A percentile compares a stretch with the other conserved stretches of the same genome.
These are phyloP conservation scores for Syncephalastrum sp. DNA, from an alignment of 371 early-diverging fungal genomes.

Conservation along the genomic window DNA sequence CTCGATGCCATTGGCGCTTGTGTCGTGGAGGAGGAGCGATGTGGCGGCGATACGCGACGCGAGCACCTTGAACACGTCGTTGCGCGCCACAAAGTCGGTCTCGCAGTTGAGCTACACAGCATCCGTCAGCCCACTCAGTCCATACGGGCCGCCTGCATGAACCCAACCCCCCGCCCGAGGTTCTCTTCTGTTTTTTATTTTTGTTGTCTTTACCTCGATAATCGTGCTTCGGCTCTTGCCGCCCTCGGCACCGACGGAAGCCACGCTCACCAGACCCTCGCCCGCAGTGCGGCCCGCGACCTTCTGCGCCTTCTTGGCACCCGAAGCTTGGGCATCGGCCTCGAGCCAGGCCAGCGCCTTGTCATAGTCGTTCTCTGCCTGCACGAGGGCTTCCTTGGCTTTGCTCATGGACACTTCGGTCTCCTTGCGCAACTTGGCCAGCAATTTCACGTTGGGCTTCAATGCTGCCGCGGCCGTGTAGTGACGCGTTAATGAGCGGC, in stretches of 20 bases:
- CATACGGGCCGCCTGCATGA: neutral
- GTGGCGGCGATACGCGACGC: conserved; percentile 72
- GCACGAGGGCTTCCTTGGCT: conserved; percentile 83
- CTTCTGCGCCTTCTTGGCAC: conserved; percentile 70
- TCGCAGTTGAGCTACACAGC: conserved; percentile 79
- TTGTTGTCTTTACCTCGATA: conserved; percentile 54
- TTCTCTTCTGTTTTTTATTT: too few species aligned
- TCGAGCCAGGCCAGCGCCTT: conserved; percentile 84
- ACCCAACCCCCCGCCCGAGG: neutral
- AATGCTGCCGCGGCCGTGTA: conserved; percentile 24
- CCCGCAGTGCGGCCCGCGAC: conserved; percentile 50
- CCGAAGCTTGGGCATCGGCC: conserved; percentile 66
- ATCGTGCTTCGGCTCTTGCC: conserved; percentile 54
- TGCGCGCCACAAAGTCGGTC: conserved; percentile 93
- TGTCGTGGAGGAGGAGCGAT: conserved; percentile 52
- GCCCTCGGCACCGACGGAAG: conserved; percentile 44
- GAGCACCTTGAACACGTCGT: conserved; percentile 76
- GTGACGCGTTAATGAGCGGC: too few species aligned
- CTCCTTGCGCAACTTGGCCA: conserved; percentile 78
- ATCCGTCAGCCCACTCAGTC: neutral
- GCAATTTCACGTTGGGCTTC: conserved; percentile 70
- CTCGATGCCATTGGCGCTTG: conserved; percentile 36
- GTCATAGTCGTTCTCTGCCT: conserved; percentile 71
- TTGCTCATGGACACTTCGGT: conserved; percentile 83
- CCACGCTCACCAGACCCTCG: conserved; percentile 70